Evolutionary conservation across 2,329 filamentous ascomycete genomes (phyloP).

Genomic region (Colletotrichum acutatum): DNA sequence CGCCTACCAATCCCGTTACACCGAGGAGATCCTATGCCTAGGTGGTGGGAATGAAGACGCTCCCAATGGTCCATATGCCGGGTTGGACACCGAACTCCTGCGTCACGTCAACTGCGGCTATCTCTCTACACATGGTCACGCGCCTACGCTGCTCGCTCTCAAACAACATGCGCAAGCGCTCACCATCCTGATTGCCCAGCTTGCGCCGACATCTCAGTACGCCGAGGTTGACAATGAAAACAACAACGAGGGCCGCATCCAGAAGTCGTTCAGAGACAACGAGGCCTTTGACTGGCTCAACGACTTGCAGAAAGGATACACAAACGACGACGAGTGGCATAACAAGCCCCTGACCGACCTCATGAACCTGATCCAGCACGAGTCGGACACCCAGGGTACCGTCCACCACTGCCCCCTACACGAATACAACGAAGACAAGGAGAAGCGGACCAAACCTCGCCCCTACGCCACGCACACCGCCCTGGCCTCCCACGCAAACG

Average conservation of each 20-base stretch:
- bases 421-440: slow-evolving; percentile 37
- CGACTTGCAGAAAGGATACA: slow-evolving; percentile 60
- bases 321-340: slow-evolving; percentile 59
- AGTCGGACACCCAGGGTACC: slow-evolving; percentile 54
- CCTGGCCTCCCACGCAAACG: slow-evolving; percentile 67
- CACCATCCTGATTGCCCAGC: slow-evolving; percentile 59
- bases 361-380: slow-evolving; percentile 55
- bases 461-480: slow-evolving; percentile 60
- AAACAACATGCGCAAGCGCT: slow-evolving; percentile 72
- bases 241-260: slow-evolving; percentile 9
- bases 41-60: neutral
- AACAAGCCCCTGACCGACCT: slow-evolving; percentile 58
- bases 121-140: slow-evolving; percentile 61
- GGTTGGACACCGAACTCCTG: slow-evolving; percentile 40
- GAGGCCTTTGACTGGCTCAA: slow-evolving; percentile 69
- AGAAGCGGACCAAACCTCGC: slow-evolving; percentile 37
- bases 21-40: slow-evolving; percentile 2
- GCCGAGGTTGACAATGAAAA: slow-evolving; percentile 42
- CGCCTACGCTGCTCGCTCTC: slow-evolving; percentile 66
- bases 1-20: slow-evolving; percentile 33
- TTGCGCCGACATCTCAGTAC: slow-evolving; percentile 52
- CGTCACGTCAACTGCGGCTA: slow-evolving; percentile 67
- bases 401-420: slow-evolving; percentile 59
- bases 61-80: slow-evolving; percentile 26
- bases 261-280: slow-evolving; percentile 48